A percentile compares a stretch with the other conserved stretches of the same genome.
phyloP scores from a whole-genome alignment of 2,329 filamentous ascomycete species.

The Sporothrix dimorphospora region DNA sequence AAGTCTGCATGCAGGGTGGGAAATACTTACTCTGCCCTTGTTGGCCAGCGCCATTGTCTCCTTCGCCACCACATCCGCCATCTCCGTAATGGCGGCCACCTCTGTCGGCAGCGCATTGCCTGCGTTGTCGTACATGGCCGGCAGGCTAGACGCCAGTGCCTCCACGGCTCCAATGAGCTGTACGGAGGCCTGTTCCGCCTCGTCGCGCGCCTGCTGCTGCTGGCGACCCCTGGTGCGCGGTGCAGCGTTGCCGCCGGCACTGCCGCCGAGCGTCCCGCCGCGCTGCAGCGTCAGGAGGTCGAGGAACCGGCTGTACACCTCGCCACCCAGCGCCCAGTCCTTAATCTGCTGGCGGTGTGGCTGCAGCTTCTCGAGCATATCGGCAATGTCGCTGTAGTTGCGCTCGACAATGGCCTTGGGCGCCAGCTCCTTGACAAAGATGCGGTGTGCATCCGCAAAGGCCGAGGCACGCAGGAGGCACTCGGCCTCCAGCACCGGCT shows the following conservation, averaged over 20 bases:
- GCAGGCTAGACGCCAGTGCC: conserved; percentile 59
- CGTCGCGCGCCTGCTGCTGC: conserved; percentile 32
- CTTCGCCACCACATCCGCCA: conserved; percentile 73
- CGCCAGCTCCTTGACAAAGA: conserved; percentile 79
- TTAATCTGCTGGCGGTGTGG: conserved; percentile 63
- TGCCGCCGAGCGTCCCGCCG: conserved; percentile 41
- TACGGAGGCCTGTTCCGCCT: conserved; percentile 36
- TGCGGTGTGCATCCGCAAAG: conserved; percentile 79
- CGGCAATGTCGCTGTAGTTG: conserved; percentile 63
- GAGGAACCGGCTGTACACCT: conserved; percentile 72
- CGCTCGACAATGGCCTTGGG: conserved; percentile 80
- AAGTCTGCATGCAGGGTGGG: no score
- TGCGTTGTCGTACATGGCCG: conserved; percentile 54
- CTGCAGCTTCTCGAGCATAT: conserved; percentile 72
- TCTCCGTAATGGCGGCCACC: conserved; percentile 78
- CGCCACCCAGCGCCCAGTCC: conserved; percentile 78
- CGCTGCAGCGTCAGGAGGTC: conserved; percentile 51
- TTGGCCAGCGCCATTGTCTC: conserved; percentile 61
- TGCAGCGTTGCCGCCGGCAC: conserved; percentile 36
- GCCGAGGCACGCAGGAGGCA: conserved; percentile 79
- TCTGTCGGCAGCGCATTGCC: conserved; percentile 52
- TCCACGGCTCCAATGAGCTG: conserved; percentile 52
- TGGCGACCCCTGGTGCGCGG: conserved; percentile 32
- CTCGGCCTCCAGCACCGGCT: conserved; percentile 71
- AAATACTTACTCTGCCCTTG: conserved; percentile 58